Conservation (phyloP, 768 basidiomycete genomes). For the Daedalea quercina region DNA sequence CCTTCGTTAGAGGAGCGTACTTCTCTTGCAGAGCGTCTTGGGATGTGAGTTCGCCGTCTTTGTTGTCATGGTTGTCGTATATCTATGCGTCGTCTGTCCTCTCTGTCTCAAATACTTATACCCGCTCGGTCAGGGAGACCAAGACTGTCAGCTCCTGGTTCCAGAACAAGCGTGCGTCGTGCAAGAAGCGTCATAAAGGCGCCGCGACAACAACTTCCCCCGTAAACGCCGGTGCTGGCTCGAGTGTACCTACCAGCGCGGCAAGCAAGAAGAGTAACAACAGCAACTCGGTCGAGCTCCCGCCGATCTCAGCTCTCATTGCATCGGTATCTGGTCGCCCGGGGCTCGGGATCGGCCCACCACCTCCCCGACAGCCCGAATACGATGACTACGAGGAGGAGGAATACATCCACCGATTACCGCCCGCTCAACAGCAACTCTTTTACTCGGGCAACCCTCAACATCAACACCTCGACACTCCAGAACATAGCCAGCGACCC, state of each 20-base stretch:
- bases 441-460: constrained; percentile 45
- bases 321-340: constrained; percentile 32
- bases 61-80: constrained; percentile 1
- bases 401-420: constrained; percentile 25
- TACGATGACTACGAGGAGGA: constrained; percentile 44
- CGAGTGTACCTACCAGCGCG: constrained; percentile 18
- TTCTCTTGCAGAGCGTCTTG: constrained; percentile 61
- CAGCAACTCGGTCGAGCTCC: constrained; percentile 28
- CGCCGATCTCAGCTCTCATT: constrained; percentile 34
- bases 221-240: neutral
- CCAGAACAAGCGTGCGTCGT: constrained; percentile 80
- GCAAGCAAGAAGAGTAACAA: constrained; percentile 23
- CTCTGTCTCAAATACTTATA: constrained; percentile 7
- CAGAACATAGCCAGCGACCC: constrained; percentile 34
- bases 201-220: constrained; percentile 6
- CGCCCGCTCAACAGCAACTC: constrained; percentile 24
- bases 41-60: constrained; percentile 52
- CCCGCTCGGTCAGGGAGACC: constrained; percentile 53
- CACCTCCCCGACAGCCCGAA: constrained; percentile 24
- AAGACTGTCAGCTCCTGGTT: constrained; percentile 87
- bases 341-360: constrained; percentile 20
- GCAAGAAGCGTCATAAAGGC: constrained; percentile 56
- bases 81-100: neutral
- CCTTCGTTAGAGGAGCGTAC: constrained; percentile 64
- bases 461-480: constrained; percentile 41